Conservation (phyloP, 768 basidiomycete species). For the Lentinula raphanica region DNA sequence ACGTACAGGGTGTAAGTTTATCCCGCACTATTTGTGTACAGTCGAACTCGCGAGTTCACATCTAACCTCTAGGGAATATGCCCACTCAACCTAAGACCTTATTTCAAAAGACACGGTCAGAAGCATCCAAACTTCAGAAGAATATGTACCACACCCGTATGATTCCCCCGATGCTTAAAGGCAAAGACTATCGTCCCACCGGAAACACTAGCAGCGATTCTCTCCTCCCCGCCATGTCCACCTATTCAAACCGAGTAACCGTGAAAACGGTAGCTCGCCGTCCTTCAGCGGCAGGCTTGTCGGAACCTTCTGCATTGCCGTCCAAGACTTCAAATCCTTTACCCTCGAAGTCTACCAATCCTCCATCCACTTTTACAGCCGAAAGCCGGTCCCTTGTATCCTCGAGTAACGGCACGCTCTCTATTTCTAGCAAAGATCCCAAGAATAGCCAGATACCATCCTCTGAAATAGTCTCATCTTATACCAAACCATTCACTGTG, state of each 20-base stretch:
- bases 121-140: conserved; percentile 64
- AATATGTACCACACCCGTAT: conserved; percentile 50
- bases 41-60: not conserved
- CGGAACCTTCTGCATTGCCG: conserved; percentile 11
- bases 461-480: not conserved
- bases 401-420: not conserved
- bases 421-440: not conserved
- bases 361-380: conserved; percentile 7
- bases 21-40: not conserved
- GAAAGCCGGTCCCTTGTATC: not conserved
- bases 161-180: conserved; percentile 47
- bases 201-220: conserved; percentile 28
- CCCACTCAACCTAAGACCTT: conserved; percentile 54
- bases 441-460: not conserved
- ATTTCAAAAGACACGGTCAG: conserved; percentile 71
- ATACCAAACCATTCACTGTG: conserved; percentile 28
- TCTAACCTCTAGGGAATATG: conserved; percentile 27
- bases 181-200: conserved; percentile 39
- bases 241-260: conserved; percentile 37
- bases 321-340: conserved; percentile 11
- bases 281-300: conserved; percentile 13
- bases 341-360: conserved; percentile 8
- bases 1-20: conserved; percentile 44
- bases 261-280: conserved; percentile 45
- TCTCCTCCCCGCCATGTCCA: conserved; percentile 30